Evolutionary conservation across 768 basidiomycete species (phyloP), one percentile per base, ranked within the genome.

Genomic region (Chlorophyllum brunneum): DNA sequence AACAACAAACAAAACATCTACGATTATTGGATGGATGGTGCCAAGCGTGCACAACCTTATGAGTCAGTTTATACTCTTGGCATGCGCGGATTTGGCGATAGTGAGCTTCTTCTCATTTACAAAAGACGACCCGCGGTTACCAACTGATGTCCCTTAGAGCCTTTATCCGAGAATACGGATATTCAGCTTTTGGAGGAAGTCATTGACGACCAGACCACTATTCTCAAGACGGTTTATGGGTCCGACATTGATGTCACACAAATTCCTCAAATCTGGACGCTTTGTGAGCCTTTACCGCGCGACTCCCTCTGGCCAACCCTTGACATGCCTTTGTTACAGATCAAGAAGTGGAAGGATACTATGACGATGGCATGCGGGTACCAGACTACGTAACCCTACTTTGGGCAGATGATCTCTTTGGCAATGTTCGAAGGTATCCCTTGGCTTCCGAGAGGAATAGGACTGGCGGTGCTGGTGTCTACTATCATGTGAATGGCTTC

Each of bases 341-440:
- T 55, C 72, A 75, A 63, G 84, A 86, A 58, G 86, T 86, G 5
- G 75, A 82, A 58, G 81, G 78, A 0, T 85, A 82, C 61, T 86
- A 82, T 57, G 80, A 83, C 56, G 72, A 78, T 48, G 82, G 83
- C 10, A 72, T 85, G 73, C 67, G 68, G 1, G 82, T 80, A 1
- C 78, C 79, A 0, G 83, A 85, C 41, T 82, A 85, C 60, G 68
- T 85, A 15, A 80, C 76, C 0, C 65, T 85, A 2, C 70, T 85
- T 22, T 85, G 83, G 85, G 69, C 85, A 1, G 86, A 88, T 56
- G 86, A 87, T 59, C 86, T 86, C 78, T 82, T 78, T 75, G 85
- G 85, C 2, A 86, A 86, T 59, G 71, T 87, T 41, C 79, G 83
- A 29, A 77, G 85, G 16, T 79, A 78, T 55, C 82, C 82, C 0